Conservation (phyloP, 108 stramenopile species). For the Fragilariopsis cylindrus region DNA sequence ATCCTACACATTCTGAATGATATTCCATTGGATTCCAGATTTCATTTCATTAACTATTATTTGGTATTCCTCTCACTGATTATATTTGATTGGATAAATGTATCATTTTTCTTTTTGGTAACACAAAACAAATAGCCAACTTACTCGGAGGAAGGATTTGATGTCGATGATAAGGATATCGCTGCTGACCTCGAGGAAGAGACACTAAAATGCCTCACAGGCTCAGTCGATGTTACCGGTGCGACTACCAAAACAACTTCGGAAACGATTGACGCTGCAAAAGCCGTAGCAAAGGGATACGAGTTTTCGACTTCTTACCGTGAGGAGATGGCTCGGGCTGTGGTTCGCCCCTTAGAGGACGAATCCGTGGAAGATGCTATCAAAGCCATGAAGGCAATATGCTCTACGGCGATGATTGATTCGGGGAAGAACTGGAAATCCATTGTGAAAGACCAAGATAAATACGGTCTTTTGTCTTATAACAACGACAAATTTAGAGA, state of each 20-base stretch:
- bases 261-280: slow-evolving; percentile 1
- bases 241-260: background rate
- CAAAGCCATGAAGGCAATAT: background rate
- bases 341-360: background rate
- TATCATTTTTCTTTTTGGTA: too few species aligned
- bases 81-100: too few species aligned
- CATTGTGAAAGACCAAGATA: slow-evolving; percentile 3
- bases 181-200: background rate
- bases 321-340: background rate
- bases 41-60: too few species aligned
- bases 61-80: too few species aligned
- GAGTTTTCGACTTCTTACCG: background rate
- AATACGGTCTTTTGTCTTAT: background rate
- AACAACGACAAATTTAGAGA: background rate
- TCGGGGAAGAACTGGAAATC: slow-evolving; percentile 8
- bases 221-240: background rate
- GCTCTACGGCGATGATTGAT: background rate
- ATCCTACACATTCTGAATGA: too few species aligned
- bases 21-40: too few species aligned
- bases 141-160: background rate
- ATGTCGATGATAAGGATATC: background rate
- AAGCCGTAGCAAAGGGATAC: slow-evolving; percentile 5
- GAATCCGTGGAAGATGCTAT: slow-evolving; percentile 2
- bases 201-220: too few species aligned
- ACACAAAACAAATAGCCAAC: background rate